Evolutionary conservation across 805 yeast species (phyloP), one percentile per base, ranked within the genome.

Genomic region (Metschnikowia baotianmanensis): DNA sequence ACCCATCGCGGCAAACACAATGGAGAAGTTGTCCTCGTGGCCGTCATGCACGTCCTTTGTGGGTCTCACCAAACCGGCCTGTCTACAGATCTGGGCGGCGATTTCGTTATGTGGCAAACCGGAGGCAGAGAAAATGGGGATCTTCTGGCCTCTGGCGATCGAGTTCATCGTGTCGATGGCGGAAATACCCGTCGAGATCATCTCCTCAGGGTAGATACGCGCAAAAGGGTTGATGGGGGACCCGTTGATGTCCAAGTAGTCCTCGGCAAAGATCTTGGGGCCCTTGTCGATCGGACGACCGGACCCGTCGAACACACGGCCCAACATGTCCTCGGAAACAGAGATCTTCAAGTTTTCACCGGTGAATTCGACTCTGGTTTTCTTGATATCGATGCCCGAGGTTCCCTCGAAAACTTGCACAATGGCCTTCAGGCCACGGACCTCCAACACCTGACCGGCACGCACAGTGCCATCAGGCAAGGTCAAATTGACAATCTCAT

Each of bases 1-100:
- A 80, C 99, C 99, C 99, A 95, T 93, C 45, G 99, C 99, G 29
- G 98, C 99, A 61, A 93, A 93, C 27, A 93, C 99, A 69, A 93
- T 95, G 39, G 96, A 87, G 86, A 93, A 93, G 70, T 93, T 93
- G 58, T 93, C 99, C 71, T 93, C 99, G 69, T 93, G 99, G 60
- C 99, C 99, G 69, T 93, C 99, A 65, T 93, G 98, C 45, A 93
- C 98, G 66, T 91, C 99, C 74, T 93, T 93, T 28, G 99, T 95
- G 59, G 99, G 99, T 73, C 98, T 86, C 38, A 95, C 99, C 63
- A 93, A 78, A 56, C 98, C 96, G 29, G 99, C 99, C 74, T 93
- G 99, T 76, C 99, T 89, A 78, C 98, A 91, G 65, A 93, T 91
- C 71, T 93, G 99, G 32, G 99, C 99, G 47, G 99, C 99, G 72